A percentile compares a stretch with the other conserved stretches of the same genome.
Evolutionary conservation across 805 yeast genomes (phyloP).

Genomic region (Starmerella khaoyaiensis): DNA sequence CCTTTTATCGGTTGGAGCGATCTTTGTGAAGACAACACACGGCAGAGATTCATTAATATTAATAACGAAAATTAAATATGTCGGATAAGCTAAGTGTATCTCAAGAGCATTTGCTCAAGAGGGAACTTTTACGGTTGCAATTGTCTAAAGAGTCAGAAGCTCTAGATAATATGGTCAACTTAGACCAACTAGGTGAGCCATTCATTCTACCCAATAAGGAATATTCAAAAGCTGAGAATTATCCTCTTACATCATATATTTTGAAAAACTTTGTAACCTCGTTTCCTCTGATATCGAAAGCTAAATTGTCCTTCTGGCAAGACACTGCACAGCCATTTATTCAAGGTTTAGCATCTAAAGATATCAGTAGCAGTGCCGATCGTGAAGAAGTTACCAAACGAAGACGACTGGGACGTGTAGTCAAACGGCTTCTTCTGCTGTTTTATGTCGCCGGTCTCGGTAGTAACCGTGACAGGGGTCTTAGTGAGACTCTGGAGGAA

Average conservation of each 20-base stretch:
- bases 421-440: slow-evolving; percentile 50
- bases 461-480: slow-evolving; percentile 38
- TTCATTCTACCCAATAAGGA: slow-evolving; percentile 41
- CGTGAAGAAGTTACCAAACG: slow-evolving; percentile 65
- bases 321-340: slow-evolving; percentile 66
- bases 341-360: slow-evolving; percentile 61
- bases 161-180: slow-evolving; percentile 47
- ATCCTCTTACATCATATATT: slow-evolving; percentile 60
- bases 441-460: slow-evolving; percentile 65
- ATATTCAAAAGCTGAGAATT: slow-evolving; percentile 26
- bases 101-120: slow-evolving; percentile 79
- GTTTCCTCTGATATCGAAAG: slow-evolving; percentile 51
- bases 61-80: no score
- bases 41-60: no score
- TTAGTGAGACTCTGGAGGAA: slow-evolving; percentile 1
- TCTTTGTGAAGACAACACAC: no score
- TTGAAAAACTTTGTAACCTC: slow-evolving; percentile 49
- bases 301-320: slow-evolving; percentile 62
- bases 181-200: slow-evolving; percentile 67
- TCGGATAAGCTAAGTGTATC: slow-evolving; percentile 35
- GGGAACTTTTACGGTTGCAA: slow-evolving; percentile 57
- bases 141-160: slow-evolving; percentile 48
- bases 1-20: no score
- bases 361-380: slow-evolving; percentile 60
- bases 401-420: slow-evolving; percentile 44